Conservation (phyloP, 2,329 filamentous ascomycete species). For the Exophiala sp. region DNA sequence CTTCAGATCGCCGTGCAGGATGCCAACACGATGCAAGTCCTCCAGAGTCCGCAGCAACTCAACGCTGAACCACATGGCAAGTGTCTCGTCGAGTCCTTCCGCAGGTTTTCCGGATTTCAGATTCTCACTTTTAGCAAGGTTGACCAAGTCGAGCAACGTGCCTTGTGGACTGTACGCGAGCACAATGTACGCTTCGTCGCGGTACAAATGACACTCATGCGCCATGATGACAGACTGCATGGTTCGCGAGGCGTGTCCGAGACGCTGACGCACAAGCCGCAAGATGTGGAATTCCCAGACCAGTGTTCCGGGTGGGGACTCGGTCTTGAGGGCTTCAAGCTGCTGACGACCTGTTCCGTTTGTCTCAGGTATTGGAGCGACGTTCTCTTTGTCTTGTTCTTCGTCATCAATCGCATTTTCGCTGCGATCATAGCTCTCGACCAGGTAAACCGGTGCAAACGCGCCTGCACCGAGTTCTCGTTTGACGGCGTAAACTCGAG, state of each 20-base stretch:
- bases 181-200: slow-evolving; percentile 83
- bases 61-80: slow-evolving; percentile 93
- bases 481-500: slow-evolving; percentile 70
- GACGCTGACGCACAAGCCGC: slow-evolving; percentile 70
- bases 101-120: slow-evolving; percentile 47
- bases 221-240: slow-evolving; percentile 75
- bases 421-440: slow-evolving; percentile 64
- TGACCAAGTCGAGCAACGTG: slow-evolving; percentile 91
- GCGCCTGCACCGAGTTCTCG: slow-evolving; percentile 88
- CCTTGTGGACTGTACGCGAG: slow-evolving; percentile 86
- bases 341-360: slow-evolving; percentile 49
- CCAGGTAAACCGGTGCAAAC: slow-evolving; percentile 91
- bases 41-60: slow-evolving; percentile 90
- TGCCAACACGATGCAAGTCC: slow-evolving; percentile 70
- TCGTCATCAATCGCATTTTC: slow-evolving; percentile 43
- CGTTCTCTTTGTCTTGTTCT: slow-evolving; percentile 47
- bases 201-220: slow-evolving; percentile 88
- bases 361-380: slow-evolving; percentile 38
- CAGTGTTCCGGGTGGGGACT: slow-evolving; percentile 67
- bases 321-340: slow-evolving; percentile 91
- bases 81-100: slow-evolving; percentile 70
- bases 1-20: slow-evolving; percentile 93
- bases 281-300: slow-evolving; percentile 96
- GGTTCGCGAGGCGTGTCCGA: slow-evolving; percentile 63
- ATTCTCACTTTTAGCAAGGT: slow-evolving; percentile 69